Evolutionary conservation across 2,329 filamentous ascomycete species (phyloP).

Genomic region (Botryotinia convoluta): DNA sequence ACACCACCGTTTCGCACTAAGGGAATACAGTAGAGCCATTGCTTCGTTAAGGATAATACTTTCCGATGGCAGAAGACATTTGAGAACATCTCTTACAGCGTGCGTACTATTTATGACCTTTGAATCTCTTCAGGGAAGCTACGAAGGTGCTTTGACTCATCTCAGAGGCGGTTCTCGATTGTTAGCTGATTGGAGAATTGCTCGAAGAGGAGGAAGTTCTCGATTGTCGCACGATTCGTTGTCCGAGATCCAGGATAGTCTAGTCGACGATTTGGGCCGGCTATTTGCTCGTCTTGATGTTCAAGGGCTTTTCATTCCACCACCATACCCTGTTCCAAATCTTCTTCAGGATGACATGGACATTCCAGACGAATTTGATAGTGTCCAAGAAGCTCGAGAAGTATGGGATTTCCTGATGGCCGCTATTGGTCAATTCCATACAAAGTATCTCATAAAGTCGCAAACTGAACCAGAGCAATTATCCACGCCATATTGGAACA

Average conservation of each 20-base stretch:
- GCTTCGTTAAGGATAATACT: conserved; percentile 33
- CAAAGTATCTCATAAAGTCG: conserved; percentile 34
- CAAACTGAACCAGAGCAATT: conserved; percentile 34
- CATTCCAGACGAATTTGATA: conserved; percentile 33
- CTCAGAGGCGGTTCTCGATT: conserved; percentile 35
- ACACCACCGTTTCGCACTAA: conserved; percentile 36
- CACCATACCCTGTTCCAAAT: conserved; percentile 37
- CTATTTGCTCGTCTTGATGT: conserved; percentile 38
- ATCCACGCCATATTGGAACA: conserved; percentile 30
- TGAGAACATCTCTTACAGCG: conserved; percentile 36
- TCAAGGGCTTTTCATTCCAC: conserved; percentile 36
- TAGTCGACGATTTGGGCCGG: conserved; percentile 36
- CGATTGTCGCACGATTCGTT: conserved; percentile 37
- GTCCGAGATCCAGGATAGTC: conserved; percentile 37
- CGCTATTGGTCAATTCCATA: conserved; percentile 37
- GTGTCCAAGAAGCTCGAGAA: conserved; percentile 34
- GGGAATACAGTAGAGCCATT: conserved; percentile 36
- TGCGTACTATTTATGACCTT: conserved; percentile 38
- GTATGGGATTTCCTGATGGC: conserved; percentile 37
- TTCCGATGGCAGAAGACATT: conserved; percentile 35
- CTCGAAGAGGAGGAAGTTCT: conserved; percentile 33
- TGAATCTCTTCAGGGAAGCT: conserved; percentile 37
- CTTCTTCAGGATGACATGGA: conserved; percentile 35
- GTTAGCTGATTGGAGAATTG: conserved; percentile 37
- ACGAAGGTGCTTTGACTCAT: conserved; percentile 37